Base-by-base conservation (phyloP, 331 rosid genomes). In the Arachis monticola region DNA sequence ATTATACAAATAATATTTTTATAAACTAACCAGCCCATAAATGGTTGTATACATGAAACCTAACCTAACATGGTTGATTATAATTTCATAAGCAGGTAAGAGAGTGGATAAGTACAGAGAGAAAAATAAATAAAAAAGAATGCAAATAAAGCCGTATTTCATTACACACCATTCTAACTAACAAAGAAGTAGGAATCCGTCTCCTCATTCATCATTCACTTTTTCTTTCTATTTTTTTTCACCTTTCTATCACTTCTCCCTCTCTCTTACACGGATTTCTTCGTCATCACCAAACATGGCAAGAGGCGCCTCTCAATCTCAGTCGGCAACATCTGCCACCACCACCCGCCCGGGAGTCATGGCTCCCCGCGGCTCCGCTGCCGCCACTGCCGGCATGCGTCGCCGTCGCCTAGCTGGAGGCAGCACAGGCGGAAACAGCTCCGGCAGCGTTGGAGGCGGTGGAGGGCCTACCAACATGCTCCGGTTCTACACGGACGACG, bases 401-500 rank as follows among this genome's bases (percentile, higher is more conserved):
- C 98, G 97, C 31, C 98, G 98, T 10, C 90, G 97, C 6, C 8
- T 80, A 8, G 81, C 73, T 9, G 83, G 86, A 27, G 76, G 79
- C 2, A 60, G 75, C 3, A 46, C 68, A 0, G 63, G 77, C 11
- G 63, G 82, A 42, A 73, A 73, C 72, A 77, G 67, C 71, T 66
- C 90, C 6, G 66, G 73, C 56, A 57, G 59, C 2, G 72, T 68
- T 0, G 78, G 81, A 14, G 90, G 85, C 0, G 88, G 87, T 0
- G 80, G 74, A n/a, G 90, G 93, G 1, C 57, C 59, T 5, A 73
- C 81, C 62, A 93, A 93, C 83, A 91, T 93, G 98, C 87, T 91
- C 38, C 87, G 98, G 60, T 94, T 94, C 91, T 94, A 94, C 90
- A 94, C 98, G 2, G 97, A 94, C 51, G 96, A 91, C 6, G 97